Conservation (phyloP, 257 asterid genomes). For the Gardenia jasminoides region DNA sequence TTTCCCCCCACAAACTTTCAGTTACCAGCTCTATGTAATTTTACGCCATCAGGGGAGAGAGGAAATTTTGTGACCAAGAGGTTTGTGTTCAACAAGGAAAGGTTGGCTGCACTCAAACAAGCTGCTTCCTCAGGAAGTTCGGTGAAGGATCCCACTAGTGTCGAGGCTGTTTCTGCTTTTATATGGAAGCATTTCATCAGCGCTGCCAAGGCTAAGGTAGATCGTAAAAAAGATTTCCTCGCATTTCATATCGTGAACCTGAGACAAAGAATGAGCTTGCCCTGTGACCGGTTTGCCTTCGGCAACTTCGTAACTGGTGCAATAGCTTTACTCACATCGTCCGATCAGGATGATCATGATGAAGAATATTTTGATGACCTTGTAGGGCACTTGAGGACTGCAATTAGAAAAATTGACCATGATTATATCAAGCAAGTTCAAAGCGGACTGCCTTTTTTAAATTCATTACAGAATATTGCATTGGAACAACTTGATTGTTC, state of each 20-base stretch:
- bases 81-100: slow-evolving; percentile 14
- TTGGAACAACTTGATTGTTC: too few relatives aligned
- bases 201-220: neutral
- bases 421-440: too few relatives aligned
- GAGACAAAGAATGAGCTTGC: slow-evolving; percentile 21
- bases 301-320: slow-evolving; percentile 20
- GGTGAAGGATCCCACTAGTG: slow-evolving; percentile 19
- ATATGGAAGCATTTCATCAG: slow-evolving; percentile 18
- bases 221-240: neutral
- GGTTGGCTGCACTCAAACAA: neutral
- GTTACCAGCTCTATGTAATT: too few relatives aligned
- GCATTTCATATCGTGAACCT: slow-evolving; percentile 29
- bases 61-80: slow-evolving; percentile 13
- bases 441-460: too few relatives aligned
- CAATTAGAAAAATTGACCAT: slow-evolving; percentile 4
- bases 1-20: too few relatives aligned
- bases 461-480: too few relatives aligned
- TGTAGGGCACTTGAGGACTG: neutral
- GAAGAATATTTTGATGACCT: neutral
- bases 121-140: neutral
- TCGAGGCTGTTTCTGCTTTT: slow-evolving; percentile 25
- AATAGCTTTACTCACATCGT: too few relatives aligned
- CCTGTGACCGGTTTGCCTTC: neutral
- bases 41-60: too few relatives aligned
- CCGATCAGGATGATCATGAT: neutral